Evolutionary conservation across 1,284 basidiomycete genomes (phyloP).

Genomic region (Meripilus lineatus): DNA sequence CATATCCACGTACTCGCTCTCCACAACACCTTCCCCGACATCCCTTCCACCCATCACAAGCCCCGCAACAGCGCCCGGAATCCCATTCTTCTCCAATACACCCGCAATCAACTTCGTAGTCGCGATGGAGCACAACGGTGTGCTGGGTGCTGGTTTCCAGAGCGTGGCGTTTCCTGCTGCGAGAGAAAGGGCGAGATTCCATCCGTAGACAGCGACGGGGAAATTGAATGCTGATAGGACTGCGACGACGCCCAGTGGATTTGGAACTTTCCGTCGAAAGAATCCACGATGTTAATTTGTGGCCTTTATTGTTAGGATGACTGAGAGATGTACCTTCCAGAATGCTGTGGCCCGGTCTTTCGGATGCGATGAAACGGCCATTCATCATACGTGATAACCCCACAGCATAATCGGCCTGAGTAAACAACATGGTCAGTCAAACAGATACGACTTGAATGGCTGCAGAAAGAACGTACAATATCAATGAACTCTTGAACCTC

Average conservation of each 20-base stretch:
- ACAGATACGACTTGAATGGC: no score
- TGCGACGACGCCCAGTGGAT: conserved; percentile 90
- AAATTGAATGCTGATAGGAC: conserved; percentile 94
- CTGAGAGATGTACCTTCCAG: conserved; percentile 62
- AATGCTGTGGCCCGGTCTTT: conserved; percentile 87
- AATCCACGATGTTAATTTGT: background rate
- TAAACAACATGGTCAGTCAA: background rate
- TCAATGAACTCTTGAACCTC: conserved; percentile 96
- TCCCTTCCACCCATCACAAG: conserved; percentile 83
- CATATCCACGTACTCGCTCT: conserved; percentile 70
- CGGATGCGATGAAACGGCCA: conserved; percentile 79
- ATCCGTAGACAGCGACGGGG: conserved; percentile 87
- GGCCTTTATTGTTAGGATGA: background rate
- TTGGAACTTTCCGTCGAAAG: conserved; percentile 58
- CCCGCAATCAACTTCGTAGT: conserved; percentile 79
- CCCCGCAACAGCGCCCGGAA: conserved; percentile 80
- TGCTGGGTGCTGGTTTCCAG: conserved; percentile 93
- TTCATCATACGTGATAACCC: conserved; percentile 92
- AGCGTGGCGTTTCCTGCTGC: conserved; percentile 90
- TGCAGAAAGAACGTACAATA: conserved; percentile 51
- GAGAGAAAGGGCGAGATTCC: conserved; percentile 87
- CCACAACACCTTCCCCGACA: conserved; percentile 75
- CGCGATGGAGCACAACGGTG: conserved; percentile 84
- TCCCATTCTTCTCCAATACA: conserved; percentile 77
- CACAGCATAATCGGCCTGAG: conserved; percentile 68